Conservation (phyloP, 768 basidiomycete genomes). For the Agrocybe praecox region DNA sequence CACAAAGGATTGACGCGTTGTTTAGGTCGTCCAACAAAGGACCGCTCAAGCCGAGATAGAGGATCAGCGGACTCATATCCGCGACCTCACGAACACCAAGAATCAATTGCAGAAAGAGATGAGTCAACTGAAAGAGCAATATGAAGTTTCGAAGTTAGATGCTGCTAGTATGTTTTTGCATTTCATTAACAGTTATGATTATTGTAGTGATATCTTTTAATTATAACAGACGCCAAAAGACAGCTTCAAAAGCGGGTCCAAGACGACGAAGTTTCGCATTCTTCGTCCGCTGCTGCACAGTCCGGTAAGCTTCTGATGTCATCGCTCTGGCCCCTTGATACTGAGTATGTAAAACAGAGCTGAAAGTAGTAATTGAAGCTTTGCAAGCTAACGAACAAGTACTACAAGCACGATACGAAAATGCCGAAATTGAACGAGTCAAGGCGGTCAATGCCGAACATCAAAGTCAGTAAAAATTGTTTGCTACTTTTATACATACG, state of each 20-base stretch:
- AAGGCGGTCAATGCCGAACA: constrained; percentile 68
- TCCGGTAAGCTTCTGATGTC: constrained; percentile 42
- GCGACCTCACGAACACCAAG: constrained; percentile 58
- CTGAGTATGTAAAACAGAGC: constrained; percentile 38
- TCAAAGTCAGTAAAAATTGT: constrained; percentile 42
- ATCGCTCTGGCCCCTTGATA: not conserved
- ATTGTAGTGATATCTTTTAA: not conserved
- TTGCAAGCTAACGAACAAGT: constrained; percentile 66
- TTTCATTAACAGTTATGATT: not conserved
- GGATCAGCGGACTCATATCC: constrained; percentile 59
- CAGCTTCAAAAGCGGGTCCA: constrained; percentile 61
- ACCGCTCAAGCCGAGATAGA: constrained; percentile 67
- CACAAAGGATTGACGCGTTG: not conserved
- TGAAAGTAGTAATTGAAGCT: constrained; percentile 63
- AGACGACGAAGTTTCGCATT: constrained; percentile 61
- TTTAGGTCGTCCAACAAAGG: constrained; percentile 67
- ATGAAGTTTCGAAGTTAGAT: constrained; percentile 63
- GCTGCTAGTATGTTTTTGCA: constrained; percentile 46
- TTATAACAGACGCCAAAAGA: constrained; percentile 51
- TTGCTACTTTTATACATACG: not conserved
- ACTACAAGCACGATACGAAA: constrained; percentile 63
- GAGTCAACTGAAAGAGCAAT: constrained; percentile 51
- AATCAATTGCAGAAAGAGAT: constrained; percentile 61
- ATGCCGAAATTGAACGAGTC: constrained; percentile 67
- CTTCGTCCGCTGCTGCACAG: constrained; percentile 60